phyloP scores from a whole-genome alignment of 140 eudicot genomes.

The Bidens hawaiensis region DNA sequence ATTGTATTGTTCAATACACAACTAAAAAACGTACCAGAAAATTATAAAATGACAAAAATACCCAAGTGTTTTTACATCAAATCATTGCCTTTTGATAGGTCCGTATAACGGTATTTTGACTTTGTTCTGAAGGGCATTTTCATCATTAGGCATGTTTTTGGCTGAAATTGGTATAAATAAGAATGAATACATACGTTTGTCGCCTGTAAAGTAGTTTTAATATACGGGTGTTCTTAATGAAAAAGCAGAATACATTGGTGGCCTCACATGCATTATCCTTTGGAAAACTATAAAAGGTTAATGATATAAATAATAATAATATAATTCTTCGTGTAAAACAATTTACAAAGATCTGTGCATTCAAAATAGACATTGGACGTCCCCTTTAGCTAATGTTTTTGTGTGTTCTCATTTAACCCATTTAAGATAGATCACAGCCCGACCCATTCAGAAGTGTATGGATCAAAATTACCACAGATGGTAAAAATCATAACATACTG shows the following conservation, averaged over 20 bases:
- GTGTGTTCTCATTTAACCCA: not conserved
- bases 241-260: not conserved
- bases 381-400: not conserved
- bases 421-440: not conserved
- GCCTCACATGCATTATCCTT: no score
- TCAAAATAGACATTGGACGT: no score
- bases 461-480: not conserved
- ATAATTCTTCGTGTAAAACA: no score
- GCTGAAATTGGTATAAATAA: not conserved
- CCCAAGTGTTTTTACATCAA: not conserved
- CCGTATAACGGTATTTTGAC: not conserved
- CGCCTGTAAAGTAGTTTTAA: slow-evolving; percentile 1
- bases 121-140: not conserved
- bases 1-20: not conserved
- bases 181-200: not conserved
- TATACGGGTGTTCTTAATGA: not conserved
- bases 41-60: not conserved
- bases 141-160: not conserved
- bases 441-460: not conserved
- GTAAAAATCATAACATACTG: slow-evolving; percentile 18
- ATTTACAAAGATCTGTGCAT: no score
- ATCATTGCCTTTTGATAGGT: not conserved
- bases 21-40: not conserved
- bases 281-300: no score
- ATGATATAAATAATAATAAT: no score